Conservation (phyloP, 2,329 filamentous ascomycete species). For the Penicillium expansum region DNA sequence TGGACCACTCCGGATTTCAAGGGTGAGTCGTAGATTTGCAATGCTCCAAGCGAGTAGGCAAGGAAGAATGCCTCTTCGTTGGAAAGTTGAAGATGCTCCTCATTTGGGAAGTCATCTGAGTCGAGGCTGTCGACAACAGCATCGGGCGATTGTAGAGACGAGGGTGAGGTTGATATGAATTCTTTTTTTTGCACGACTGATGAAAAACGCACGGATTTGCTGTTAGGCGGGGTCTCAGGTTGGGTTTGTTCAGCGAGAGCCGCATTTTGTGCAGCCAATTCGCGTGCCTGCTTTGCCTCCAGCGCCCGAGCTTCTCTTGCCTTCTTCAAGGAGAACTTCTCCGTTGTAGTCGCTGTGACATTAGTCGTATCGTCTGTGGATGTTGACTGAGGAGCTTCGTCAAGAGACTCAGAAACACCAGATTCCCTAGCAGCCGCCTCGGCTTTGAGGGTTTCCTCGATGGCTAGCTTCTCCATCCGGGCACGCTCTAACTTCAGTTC, state of each 20-base stretch:
- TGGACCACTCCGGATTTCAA: constrained; percentile 14
- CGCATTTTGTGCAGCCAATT: constrained; percentile 15
- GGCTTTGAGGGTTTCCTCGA: constrained; percentile 66
- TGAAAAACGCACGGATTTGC: constrained; percentile 69
- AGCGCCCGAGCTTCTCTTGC: constrained; percentile 32
- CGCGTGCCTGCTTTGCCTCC: constrained; percentile 19
- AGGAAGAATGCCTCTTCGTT: constrained; percentile 92
- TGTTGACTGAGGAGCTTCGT: constrained; percentile 13
- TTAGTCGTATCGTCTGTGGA: constrained; percentile 19
- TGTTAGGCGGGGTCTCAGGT: constrained; percentile 13
- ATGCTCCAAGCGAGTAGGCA: constrained; percentile 71
- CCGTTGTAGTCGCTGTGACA: constrained; percentile 18
- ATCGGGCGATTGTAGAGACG: constrained; percentile 13
- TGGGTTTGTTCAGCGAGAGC: constrained; percentile 9
- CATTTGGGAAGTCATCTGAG: constrained; percentile 42
- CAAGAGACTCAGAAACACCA: constrained; percentile 4
- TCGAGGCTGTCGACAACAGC: constrained; percentile 13
- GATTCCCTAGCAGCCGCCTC: constrained; percentile 45
- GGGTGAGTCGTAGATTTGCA: constrained; percentile 56
- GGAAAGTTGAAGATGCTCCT: constrained; percentile 90
- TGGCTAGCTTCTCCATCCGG: constrained; percentile 78
- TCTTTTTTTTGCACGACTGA: constrained; percentile 64
- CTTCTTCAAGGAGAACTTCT: constrained; percentile 37
- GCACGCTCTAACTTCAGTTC: constrained; percentile 89
- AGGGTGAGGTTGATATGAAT: constrained; percentile 41